These are phyloP conservation scores for Stephanodiscus triporus DNA, from an alignment of 108 stramenopile genomes.

Conservation along the genomic window DNA sequence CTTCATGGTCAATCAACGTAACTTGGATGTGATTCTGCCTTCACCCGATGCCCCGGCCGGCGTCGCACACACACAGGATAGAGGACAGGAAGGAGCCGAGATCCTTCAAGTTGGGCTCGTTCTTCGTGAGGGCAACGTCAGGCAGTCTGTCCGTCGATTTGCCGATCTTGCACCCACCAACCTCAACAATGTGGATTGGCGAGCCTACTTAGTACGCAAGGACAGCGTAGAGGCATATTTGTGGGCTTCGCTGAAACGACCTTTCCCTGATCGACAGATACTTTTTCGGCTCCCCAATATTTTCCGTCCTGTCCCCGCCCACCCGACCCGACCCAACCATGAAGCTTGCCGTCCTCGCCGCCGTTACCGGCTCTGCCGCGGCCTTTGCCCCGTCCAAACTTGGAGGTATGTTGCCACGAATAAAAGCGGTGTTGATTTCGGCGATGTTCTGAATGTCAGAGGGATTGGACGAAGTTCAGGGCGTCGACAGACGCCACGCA, in stretches of 20 bases:
- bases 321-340: slow-evolving; percentile 23
- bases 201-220: not conserved
- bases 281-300: not conserved
- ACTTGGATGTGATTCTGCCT: slow-evolving; percentile 9
- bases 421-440: not conserved
- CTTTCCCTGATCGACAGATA: not conserved
- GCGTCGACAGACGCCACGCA: not conserved
- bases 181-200: slow-evolving; percentile 14
- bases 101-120: not conserved
- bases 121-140: not conserved
- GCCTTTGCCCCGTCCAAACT: slow-evolving; percentile 47
- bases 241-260: not conserved
- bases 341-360: slow-evolving; percentile 46
- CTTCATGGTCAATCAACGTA: slow-evolving; percentile 67
- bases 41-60: no score
- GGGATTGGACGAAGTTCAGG: not conserved
- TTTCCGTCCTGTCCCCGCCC: not conserved
- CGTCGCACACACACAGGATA: no score
- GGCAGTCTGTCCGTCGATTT: slow-evolving; percentile 14
- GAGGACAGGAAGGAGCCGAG: not conserved
- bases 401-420: slow-evolving; percentile 31
- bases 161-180: slow-evolving; percentile 3
- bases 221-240: not conserved
- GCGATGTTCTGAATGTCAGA: not conserved
- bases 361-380: slow-evolving; percentile 38